phyloP scores from a whole-genome alignment of 108 stramenopile genomes.

The Fragilaria crotonensis region DNA sequence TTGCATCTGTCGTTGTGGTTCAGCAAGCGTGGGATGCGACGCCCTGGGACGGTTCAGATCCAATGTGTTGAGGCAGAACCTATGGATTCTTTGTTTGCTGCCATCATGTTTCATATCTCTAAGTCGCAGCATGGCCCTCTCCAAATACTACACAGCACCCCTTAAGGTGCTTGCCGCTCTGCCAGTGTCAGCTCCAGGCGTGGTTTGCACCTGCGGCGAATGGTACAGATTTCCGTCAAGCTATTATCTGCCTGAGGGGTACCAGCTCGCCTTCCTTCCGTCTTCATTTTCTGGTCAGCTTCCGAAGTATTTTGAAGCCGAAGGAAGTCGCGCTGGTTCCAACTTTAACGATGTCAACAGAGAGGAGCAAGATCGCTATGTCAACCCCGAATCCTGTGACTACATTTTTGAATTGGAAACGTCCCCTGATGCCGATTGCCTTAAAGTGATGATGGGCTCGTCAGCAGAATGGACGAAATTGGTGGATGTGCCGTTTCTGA shows the following conservation, averaged over 20 bases:
- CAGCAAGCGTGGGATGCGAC: neutral
- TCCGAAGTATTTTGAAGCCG: slow-evolving; percentile 71
- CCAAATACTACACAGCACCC: slow-evolving; percentile 73
- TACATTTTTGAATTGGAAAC: slow-evolving; percentile 64
- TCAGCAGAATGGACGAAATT: slow-evolving; percentile 17
- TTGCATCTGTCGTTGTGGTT: slow-evolving; percentile 28
- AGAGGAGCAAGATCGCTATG: slow-evolving; percentile 57
- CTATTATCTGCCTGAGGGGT: slow-evolving; percentile 72
- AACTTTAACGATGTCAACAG: slow-evolving; percentile 82
- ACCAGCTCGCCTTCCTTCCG: slow-evolving; percentile 67
- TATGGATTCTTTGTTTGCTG: neutral
- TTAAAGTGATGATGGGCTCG: slow-evolving; percentile 7
- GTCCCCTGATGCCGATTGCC: slow-evolving; percentile 12
- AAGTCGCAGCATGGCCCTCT: slow-evolving; percentile 52
- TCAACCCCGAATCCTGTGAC: slow-evolving; percentile 47
- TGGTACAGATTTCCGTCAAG: slow-evolving; percentile 95
- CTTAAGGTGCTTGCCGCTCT: slow-evolving; percentile 51
- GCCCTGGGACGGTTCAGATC: neutral
- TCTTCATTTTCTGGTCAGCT: slow-evolving; percentile 88
- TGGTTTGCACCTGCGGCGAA: slow-evolving; percentile 91
- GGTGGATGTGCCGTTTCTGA: slow-evolving; percentile 29
- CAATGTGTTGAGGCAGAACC: neutral
- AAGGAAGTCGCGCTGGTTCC: slow-evolving; percentile 38
- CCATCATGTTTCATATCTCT: slow-evolving; percentile 28
- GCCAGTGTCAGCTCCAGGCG: neutral